phyloP scores from a whole-genome alignment of 257 asterid species.

The Dorcoceras hygrometricum region DNA sequence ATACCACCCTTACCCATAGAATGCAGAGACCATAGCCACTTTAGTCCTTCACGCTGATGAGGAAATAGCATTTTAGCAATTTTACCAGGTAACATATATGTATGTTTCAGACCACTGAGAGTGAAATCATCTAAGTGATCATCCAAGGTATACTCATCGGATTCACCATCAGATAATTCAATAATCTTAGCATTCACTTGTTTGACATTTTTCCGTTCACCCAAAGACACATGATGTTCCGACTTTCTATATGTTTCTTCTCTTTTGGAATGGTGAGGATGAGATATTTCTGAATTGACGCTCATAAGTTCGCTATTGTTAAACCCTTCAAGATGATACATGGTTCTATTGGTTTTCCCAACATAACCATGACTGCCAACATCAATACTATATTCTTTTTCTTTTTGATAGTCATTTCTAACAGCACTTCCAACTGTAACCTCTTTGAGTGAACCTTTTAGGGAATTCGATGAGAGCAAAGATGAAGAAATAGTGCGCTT shows the following conservation, averaged over 20 bases:
- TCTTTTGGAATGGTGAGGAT: conserved; percentile 30
- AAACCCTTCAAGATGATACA: conserved; percentile 27
- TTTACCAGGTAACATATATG: conserved; percentile 54
- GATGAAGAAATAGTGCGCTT: conserved; percentile 48
- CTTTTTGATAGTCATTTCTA: conserved; percentile 27
- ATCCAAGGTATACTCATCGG: conserved; percentile 37
- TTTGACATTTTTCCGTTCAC: conserved; percentile 32
- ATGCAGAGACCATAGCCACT: conserved; percentile 98
- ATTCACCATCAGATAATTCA: conserved; percentile 38
- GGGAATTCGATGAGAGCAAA: conserved; percentile 37
- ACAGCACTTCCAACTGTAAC: conserved; percentile 30
- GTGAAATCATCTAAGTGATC: conserved; percentile 47
- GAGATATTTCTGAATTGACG: conserved; percentile 26
- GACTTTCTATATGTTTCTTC: conserved; percentile 29
- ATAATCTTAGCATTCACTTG: conserved; percentile 34
- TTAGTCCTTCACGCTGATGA: conserved; percentile 90
- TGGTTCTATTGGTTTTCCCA: conserved; percentile 28
- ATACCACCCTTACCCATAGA: conserved; percentile 88
- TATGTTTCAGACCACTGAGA: conserved; percentile 47
- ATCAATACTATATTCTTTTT: conserved; percentile 25
- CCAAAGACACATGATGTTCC: conserved; percentile 42
- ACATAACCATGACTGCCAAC: conserved; percentile 20
- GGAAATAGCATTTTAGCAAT: conserved; percentile 76
- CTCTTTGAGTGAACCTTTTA: conserved; percentile 28
- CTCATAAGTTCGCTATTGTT: conserved; percentile 28